These are phyloP conservation scores for Pestalotiopsis fici DNA, from an alignment of 2,329 filamentous ascomycete species.

Conservation along the genomic window DNA sequence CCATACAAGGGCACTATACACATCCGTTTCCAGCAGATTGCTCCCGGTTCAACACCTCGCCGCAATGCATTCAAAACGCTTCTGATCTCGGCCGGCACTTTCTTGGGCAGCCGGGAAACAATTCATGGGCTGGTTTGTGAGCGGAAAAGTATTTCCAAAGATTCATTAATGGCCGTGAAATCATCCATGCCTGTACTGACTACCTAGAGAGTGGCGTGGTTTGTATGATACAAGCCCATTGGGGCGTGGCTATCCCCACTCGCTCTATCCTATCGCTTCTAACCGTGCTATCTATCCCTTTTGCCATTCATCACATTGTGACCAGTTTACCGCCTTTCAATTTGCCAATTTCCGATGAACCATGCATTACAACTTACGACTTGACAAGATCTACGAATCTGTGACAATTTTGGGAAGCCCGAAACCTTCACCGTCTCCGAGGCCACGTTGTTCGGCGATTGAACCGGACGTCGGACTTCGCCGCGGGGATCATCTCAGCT, in stretches of 20 bases:
- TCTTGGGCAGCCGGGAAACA: background rate
- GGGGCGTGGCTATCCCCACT: background rate
- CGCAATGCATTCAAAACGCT: background rate
- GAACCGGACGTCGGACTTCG: background rate
- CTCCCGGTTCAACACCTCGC: background rate
- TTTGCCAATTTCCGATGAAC: background rate
- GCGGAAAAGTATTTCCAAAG: background rate
- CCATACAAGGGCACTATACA: background rate
- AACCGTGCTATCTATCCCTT: background rate
- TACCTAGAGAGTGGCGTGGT: background rate
- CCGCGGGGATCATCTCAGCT: background rate
- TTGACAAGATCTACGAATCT: background rate
- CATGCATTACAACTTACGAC: background rate
- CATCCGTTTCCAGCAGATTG: background rate
- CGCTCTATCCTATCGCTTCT: background rate
- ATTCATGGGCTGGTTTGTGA: background rate
- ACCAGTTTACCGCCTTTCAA: background rate
- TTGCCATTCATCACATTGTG: background rate
- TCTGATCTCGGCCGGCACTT: background rate
- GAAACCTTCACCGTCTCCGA: background rate
- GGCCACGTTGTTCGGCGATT: background rate
- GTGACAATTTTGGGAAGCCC: background rate
- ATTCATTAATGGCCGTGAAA: background rate
- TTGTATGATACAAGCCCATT: background rate
- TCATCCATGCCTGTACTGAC: background rate